Evolutionary conservation across 305 asterid species (phyloP).

Genomic region (Rubia tinctorum): DNA sequence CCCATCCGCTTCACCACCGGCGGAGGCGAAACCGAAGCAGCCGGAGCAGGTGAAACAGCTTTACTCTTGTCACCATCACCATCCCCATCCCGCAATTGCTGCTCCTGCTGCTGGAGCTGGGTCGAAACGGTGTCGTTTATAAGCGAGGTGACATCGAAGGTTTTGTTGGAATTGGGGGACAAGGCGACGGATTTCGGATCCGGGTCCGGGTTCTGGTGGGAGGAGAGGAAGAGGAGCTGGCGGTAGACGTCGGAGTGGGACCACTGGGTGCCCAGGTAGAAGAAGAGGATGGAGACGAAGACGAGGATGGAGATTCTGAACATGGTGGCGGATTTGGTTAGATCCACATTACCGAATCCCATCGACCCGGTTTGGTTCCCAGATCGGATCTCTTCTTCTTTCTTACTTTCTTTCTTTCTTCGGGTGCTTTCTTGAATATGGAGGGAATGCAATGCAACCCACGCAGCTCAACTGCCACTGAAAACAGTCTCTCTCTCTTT

Average conservation of each 20-base stretch:
- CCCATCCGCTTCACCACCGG: conserved; percentile 29
- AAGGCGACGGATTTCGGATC: conserved; percentile 22
- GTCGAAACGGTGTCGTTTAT: conserved; percentile 32
- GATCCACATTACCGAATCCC: too few relatives aligned
- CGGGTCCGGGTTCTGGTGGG: conserved; percentile 44
- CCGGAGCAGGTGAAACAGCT: too few relatives aligned
- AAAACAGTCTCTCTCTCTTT: too few relatives aligned
- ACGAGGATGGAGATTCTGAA: too few relatives aligned
- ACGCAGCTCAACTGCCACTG: too few relatives aligned
- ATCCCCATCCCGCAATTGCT: neutral
- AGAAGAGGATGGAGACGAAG: conserved; percentile 46
- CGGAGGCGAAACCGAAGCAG: conserved; percentile 33
- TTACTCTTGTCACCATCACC: too few relatives aligned
- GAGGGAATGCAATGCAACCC: too few relatives aligned
- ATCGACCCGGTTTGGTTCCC: too few relatives aligned
- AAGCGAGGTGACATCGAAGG: conserved; percentile 43
- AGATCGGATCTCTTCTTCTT: too few relatives aligned
- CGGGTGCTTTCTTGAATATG: too few relatives aligned
- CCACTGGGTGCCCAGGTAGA: conserved; percentile 28
- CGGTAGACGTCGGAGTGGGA: conserved; percentile 50
- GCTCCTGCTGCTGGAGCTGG: conserved; percentile 3
- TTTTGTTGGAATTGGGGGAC: conserved; percentile 53
- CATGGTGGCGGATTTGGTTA: too few relatives aligned
- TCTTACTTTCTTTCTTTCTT: too few relatives aligned
- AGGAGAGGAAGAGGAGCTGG: conserved; percentile 65